phyloP scores from a whole-genome alignment of 768 basidiomycete species.

The Calvatia gigantea region DNA sequence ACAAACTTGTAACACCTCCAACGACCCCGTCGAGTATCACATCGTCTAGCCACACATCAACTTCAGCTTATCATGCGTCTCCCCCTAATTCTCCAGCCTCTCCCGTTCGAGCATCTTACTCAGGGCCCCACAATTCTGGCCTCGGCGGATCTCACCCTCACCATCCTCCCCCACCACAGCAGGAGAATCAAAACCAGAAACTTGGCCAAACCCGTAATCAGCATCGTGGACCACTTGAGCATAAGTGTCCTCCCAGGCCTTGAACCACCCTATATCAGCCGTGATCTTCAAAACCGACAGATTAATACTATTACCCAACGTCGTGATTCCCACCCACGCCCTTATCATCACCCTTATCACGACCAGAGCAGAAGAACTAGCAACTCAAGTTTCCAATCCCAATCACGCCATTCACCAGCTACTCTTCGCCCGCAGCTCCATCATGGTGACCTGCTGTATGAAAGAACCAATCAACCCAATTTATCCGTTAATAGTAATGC shows the following conservation, averaged over 20 bases:
- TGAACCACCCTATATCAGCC: conserved; percentile 7
- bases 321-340: not conserved
- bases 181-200: conserved; percentile 3
- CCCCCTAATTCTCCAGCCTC: conserved; percentile 4
- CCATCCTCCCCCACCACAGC: not conserved
- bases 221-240: conserved; percentile 1
- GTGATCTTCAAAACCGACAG: not conserved
- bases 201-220: not conserved
- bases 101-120: not conserved
- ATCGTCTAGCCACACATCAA: conserved; percentile 6
- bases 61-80: conserved; percentile 1
- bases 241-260: not conserved
- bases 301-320: not conserved
- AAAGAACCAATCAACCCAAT: not conserved
- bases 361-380: conserved; percentile 1
- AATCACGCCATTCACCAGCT: conserved; percentile 8
- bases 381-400: conserved; percentile 4
- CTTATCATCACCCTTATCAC: not conserved
- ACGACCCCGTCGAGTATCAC: not conserved
- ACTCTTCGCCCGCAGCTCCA: conserved; percentile 2
- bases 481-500: not conserved
- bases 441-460: not conserved
- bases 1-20: conserved; percentile 10
- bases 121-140: conserved; percentile 1
- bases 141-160: conserved; percentile 8